Percentiles rank a stretch among this genome's conserved stretches.
Evolutionary conservation across 371 early-diverging fungal species (phyloP).

Genomic region (Mortierella sp.): DNA sequence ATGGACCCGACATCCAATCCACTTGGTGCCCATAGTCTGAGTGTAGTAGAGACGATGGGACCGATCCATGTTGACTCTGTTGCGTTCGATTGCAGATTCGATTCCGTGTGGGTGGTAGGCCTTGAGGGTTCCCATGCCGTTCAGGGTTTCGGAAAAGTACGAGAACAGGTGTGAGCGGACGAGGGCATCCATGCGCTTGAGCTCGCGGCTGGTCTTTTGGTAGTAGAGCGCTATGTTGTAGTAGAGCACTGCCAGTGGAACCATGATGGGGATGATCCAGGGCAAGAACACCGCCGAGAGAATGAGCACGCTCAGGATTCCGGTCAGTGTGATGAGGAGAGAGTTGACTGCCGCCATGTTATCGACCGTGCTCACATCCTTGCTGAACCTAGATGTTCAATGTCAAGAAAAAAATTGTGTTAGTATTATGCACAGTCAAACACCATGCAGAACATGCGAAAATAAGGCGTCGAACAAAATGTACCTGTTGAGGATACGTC

Average conservation of each 20-base stretch:
- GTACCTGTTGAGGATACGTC: slow-evolving; percentile 78
- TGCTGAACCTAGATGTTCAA: slow-evolving; percentile 74
- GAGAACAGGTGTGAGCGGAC: slow-evolving; percentile 66
- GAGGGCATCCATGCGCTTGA: slow-evolving; percentile 79
- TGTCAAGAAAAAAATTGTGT: not conserved
- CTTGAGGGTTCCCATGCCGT: slow-evolving; percentile 66
- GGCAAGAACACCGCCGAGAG: slow-evolving; percentile 60
- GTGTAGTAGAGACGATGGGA: slow-evolving; percentile 34
- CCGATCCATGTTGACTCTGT: slow-evolving; percentile 41
- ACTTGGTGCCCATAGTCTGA: slow-evolving; percentile 19
- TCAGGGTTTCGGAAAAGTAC: slow-evolving; percentile 68
- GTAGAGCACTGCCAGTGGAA: slow-evolving; percentile 43
- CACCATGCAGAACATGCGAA: not conserved
- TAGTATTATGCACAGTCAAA: not conserved
- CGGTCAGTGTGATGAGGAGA: slow-evolving; percentile 63
- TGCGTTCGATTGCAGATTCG: slow-evolving; percentile 33
- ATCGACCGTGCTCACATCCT: slow-evolving; percentile 90
- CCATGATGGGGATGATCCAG: slow-evolving; percentile 40
- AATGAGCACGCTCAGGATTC: slow-evolving; percentile 65
- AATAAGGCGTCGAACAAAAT: not conserved
- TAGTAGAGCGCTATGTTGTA: slow-evolving; percentile 59
- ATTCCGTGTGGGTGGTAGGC: slow-evolving; percentile 64
- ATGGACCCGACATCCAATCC: slow-evolving; percentile 31
- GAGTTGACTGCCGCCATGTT: slow-evolving; percentile 65
- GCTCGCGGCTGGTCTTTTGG: slow-evolving; percentile 70